phyloP scores from a whole-genome alignment of 164 flowering plant genomes.

The Liquidambar formosana region DNA sequence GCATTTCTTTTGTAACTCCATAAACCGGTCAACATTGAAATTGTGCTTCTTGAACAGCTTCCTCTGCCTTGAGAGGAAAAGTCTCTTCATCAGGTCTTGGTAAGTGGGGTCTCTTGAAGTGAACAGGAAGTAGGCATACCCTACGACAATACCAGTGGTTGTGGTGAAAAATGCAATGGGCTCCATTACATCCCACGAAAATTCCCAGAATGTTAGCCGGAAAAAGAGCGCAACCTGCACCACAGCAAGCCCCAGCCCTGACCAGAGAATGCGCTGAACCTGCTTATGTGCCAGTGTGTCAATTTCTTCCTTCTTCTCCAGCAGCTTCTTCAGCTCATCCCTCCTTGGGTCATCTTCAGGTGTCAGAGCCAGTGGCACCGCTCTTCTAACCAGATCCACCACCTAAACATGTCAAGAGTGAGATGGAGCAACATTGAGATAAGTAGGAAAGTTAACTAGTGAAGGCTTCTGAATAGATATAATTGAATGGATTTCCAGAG shows the following conservation, averaged over 20 bases:
- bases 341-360: constrained; percentile 72
- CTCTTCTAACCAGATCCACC: constrained; percentile 73
- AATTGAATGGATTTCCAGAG: no score
- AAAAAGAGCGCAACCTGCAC: constrained; percentile 81
- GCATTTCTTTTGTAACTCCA: constrained; percentile 65
- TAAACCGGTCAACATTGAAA: constrained; percentile 57
- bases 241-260: constrained; percentile 62
- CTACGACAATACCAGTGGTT: constrained; percentile 58
- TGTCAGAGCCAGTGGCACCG: constrained; percentile 70
- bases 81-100: constrained; percentile 85
- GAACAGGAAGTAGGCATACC: constrained; percentile 80
- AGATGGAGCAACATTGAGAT: not conserved
- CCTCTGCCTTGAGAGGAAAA: constrained; percentile 70
- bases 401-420: constrained; percentile 39
- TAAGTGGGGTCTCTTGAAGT: constrained; percentile 87
- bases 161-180: constrained; percentile 85
- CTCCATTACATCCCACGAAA: constrained; percentile 98
- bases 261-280: constrained; percentile 69
- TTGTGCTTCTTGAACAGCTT: constrained; percentile 59
- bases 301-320: constrained; percentile 68
- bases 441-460: not conserved
- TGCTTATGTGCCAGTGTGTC: constrained; percentile 79
- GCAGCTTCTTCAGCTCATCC: constrained; percentile 63
- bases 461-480: not conserved
- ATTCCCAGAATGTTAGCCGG: constrained; percentile 90